Evolutionary conservation across 2,329 filamentous ascomycete species (phyloP), one percentile per base, ranked within the genome.

Genomic region (Cladosporium sp.): DNA sequence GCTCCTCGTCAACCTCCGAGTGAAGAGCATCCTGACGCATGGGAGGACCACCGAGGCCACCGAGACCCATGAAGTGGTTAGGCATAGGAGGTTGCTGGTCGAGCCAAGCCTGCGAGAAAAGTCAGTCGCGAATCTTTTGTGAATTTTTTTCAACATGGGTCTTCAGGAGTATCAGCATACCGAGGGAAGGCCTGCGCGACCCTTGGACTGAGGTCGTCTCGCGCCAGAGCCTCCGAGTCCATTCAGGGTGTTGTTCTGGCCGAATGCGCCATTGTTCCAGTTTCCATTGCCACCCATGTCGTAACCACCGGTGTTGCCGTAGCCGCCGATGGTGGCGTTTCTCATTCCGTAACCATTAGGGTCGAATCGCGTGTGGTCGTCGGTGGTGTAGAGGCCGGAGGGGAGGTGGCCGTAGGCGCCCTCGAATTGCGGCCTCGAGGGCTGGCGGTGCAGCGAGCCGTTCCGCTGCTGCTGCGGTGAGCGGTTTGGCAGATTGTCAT

Each of bases 241-340:
- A 38, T 64, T 65, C 56, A 91, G 77, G 56, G 81, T 72, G 61
- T 78, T 80, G 60, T 80, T 79, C 58, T 78, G 84, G 49, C 83
- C 82, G 57, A 89, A 88, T 41, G 82, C 85, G 62, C 80, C 81
- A 47, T 89, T 84, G 67, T 84, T 88, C 90, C 90, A 96, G 17
- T 85, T 84, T 64, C 89, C 86, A n/a, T 85, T 84, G 64, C 89
- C 86, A n/a, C 79, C 77, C 52, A 75, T 73, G 65, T 83, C 82
- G 63, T 90, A 88, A 60, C 91, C 86, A 52, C 73, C 80, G 61
- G 80, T 77, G 62, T 81, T 77, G 52, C 77, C 79, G 56, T 88
- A 85, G 47, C 77, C 81, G 51, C 73, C 75, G 56, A 77, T 76
- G 64, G 75, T 80, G 60, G 79, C 75, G 60, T 78, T 80, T 59